Conservation (phyloP, 148 eudicot genomes). For the Amaranthus hypochondriacus region DNA sequence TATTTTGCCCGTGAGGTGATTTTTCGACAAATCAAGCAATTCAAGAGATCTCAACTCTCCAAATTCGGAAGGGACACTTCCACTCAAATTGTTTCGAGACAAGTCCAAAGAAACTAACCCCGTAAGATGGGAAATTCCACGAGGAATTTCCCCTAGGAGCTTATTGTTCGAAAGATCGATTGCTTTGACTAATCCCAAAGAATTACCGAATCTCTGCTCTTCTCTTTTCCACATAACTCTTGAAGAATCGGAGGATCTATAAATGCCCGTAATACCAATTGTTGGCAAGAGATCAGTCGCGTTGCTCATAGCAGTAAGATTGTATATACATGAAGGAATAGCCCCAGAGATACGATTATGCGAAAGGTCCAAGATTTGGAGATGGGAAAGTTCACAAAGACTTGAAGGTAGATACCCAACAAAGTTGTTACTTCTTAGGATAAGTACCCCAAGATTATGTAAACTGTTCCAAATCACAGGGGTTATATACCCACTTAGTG, state of each 20-base stretch:
- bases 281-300: background rate
- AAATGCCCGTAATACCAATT: background rate
- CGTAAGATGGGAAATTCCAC: conserved; percentile 6
- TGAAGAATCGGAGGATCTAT: background rate
- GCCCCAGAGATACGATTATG: conserved; percentile 14
- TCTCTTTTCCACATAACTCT: conserved; percentile 18
- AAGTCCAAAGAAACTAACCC: conserved; percentile 12
- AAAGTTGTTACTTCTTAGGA: conserved; percentile 11
- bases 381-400: conserved; percentile 8
- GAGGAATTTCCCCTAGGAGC: conserved; percentile 15
- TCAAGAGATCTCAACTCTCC: conserved; percentile 16
- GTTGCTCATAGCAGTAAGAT: conserved; percentile 14
- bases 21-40: conserved; percentile 15
- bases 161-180: conserved; percentile 14
- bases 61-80: conserved; percentile 13
- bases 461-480: conserved; percentile 1
- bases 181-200: conserved; percentile 10
- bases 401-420: conserved; percentile 13
- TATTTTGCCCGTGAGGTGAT: conserved; percentile 10
- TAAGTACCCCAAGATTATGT: conserved; percentile 4
- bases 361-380: conserved; percentile 19
- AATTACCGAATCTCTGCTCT: conserved; percentile 10
- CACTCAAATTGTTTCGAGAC: conserved; percentile 13
- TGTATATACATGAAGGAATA: conserved; percentile 12
- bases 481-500: conserved; percentile 14